Evolutionary conservation across 1,139 yeast genomes (phyloP), one percentile per base, ranked within the genome.

Genomic region (Kodamaea sp.): DNA sequence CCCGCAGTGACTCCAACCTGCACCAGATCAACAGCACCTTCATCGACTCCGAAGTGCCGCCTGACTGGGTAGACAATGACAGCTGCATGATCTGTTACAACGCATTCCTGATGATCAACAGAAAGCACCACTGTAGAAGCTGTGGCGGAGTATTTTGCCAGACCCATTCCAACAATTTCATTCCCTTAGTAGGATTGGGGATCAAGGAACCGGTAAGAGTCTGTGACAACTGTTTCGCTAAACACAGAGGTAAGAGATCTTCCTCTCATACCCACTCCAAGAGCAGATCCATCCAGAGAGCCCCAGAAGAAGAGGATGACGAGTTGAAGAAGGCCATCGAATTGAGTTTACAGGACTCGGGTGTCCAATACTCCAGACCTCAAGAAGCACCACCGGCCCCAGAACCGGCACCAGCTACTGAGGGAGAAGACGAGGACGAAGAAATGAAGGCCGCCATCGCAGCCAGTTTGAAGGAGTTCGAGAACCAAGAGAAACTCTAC

Each of bases 121-220:
- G 99, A 51, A 89, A 92, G 55, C 99, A 92, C 58, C 98, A 92
- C 61, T 92, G 98, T 57, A 74, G 98, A 37, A 85, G 95, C 33
- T 92, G 99, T 62, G 99, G 99, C 16, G 97, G 97, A 1, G 96
- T 88, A 0, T 92, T 76, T 52, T 83, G 96, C 58, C 92, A 86
- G 45, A 75, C 78, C 15, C 95, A 92, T 59, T 88, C 97, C 16
- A 67, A 81, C 7, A 79, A 85, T 46, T 71, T 63, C 35, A 66
- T 79, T 25, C 81, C 92, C 6, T 66, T 94, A 41, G 94, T 95
- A 0, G 83, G 83, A 32, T 70, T 86, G 38, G 99, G 99, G 1
- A 88, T 94, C 31, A 78, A 76, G 48, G 88, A 84, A 36, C 88
- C 95, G 0, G 97, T 90, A 1, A 71, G 99, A 41, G 97, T 92